Base-by-base conservation (phyloP, 2,329 filamentous ascomycete genomes). In the Fulvia fulva region DNA sequence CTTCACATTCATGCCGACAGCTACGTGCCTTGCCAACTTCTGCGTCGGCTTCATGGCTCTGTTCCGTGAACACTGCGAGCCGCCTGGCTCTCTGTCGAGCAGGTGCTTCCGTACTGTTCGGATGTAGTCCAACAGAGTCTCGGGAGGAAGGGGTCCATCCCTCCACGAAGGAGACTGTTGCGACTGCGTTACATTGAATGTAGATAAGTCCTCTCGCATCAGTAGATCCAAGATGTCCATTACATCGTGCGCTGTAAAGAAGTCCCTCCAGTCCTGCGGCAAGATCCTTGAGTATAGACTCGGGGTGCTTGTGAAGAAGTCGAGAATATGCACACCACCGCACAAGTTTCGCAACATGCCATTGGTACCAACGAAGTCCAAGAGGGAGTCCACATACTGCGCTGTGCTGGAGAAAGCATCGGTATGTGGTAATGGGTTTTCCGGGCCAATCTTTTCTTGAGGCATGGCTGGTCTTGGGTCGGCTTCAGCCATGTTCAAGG, bases 271-370 rank as follows among this genome's bases (percentile, higher is more conserved):
- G 73, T 91, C 86, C 60, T 82, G 72, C 0, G 91, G 90, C 1
- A 99, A 75, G 1, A 93, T 82, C 1, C 83, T 80, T 53, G 88
- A 84, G 72, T 96, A 99, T 0, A 97, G 81, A 63, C 91, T 88
- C 5, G 91, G 90, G 50, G 91, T 84, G 44, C 85, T 84, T 1
- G 91, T 97, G 76, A 97, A 91, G 75, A 99, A 97, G 73, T 99
- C 94, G 57, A 97, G 81, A 62, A 99, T 92, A 71, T 99, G 94
- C 0, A 97, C 90, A n/a, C 93, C 92, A 55, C 94, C 94, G 71
- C 91, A 96, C n/a, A 99, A 81, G 25, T 90, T 90, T 64, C 90
- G 88, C 66, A 97, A 91, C 1, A 91, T 80, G 55, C 87, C 83
- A 47, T 88, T 89, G 1, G 85, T 86, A 5, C 86, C 86, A 1